Base-by-base conservation (phyloP, 805 yeast genomes). In the Sugiyamaella americana region DNA sequence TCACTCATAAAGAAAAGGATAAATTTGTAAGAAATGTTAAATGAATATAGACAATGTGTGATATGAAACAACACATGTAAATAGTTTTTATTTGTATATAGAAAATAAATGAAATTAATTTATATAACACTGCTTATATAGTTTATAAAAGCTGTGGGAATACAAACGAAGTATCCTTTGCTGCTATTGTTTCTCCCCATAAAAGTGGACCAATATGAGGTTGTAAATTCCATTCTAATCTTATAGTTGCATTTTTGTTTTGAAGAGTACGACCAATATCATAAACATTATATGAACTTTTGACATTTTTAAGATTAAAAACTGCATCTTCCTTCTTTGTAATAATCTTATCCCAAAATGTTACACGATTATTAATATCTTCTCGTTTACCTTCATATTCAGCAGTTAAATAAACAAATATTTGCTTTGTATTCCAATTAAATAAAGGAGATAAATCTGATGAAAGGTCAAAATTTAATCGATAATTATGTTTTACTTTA, bases 381-480 rank as follows among this genome's bases (percentile, higher is more conserved):
- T 52, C 49, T 48, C 65, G 56, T 43, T 59, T 59, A 1, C 70
- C 73, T 37, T 72, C 95, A 58, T 89, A 89, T 59, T 87, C 91
- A 1, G 94, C 95, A 2, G 94, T 85, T 52, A 93, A 71, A 59
- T 91, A 93, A 3, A 83, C 85, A 59, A 93, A 91, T n/a, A 91
- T 80, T 65, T 91, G 98, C 62, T 91, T 91, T 10, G 98, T 93
- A 67, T 91, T 93, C 96, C 97, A 91, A 65, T 84, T 88, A 75
- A 89, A 89, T 44, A 93, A 72, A 1, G 87, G 81, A 1, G 85
- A 62, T 51, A 91, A 71, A 64, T 91, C 96, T 1, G 67, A 63
- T 16, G 78, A 78, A 40, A 93, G 67, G 61, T 87, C 95, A 58
- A 93, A 88, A 10, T 68, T 67, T 35, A 88, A 63, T 56, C 74